Conservation (phyloP, 495 filamentous ascomycete species). For the Penicillium psychrofluorescens region DNA sequence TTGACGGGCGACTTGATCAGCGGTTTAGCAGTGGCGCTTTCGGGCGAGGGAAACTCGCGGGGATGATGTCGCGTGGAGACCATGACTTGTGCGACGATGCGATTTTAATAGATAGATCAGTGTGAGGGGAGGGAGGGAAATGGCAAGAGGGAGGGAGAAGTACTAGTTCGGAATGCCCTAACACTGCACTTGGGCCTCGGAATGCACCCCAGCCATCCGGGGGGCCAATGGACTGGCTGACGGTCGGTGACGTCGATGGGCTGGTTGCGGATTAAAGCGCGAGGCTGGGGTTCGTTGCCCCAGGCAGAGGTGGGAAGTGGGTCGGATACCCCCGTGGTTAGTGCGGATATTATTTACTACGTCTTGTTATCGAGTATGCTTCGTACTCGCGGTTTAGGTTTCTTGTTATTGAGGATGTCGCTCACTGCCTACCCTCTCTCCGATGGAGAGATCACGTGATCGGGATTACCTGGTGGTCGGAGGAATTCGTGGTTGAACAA, state of each 20-base stretch:
- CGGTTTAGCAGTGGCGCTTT: constrained; percentile 13
- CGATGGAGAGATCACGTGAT: too few relatives aligned
- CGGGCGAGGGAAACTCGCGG: constrained; percentile 35
- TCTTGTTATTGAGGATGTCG: too few relatives aligned
- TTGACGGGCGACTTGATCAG: constrained; percentile 15
- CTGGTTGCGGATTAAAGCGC: constrained; percentile 9
- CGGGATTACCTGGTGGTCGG: too few relatives aligned
- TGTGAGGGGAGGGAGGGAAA: neutral
- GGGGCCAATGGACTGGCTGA: constrained; percentile 11
- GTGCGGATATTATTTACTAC: too few relatives aligned
- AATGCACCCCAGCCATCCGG: neutral
- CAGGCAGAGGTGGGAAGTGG: too few relatives aligned
- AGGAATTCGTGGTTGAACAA: too few relatives aligned
- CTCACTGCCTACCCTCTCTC: too few relatives aligned
- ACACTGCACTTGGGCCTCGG: too few relatives aligned
- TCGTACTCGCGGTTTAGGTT: too few relatives aligned
- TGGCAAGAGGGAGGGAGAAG: neutral
- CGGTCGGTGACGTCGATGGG: constrained; percentile 23
- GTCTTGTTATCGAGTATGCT: too few relatives aligned
- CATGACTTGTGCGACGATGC: constrained; percentile 21
- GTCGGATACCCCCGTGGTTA: too few relatives aligned
- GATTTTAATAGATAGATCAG: neutral
- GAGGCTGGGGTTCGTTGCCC: too few relatives aligned
- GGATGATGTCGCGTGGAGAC: constrained; percentile 48
- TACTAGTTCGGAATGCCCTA: neutral